phyloP scores from a whole-genome alignment of 768 basidiomycete genomes.

The Dioszegia hungarica region DNA sequence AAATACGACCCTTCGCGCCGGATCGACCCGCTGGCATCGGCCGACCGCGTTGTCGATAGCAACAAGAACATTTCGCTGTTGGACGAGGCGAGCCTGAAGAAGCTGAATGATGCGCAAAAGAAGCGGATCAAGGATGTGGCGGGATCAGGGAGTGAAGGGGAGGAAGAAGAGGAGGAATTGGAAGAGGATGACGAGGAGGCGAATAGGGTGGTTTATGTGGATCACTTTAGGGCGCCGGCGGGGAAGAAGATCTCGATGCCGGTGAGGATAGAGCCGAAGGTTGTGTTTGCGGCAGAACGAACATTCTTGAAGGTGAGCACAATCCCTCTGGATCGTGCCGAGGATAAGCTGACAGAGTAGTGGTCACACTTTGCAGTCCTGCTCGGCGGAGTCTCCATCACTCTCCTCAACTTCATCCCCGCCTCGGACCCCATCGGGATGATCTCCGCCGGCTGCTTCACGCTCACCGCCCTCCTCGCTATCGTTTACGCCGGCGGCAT shows the following conservation, averaged over 20 bases:
- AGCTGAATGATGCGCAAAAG: slow-evolving; percentile 42
- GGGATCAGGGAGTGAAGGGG: slow-evolving; percentile 31
- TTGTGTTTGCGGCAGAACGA: slow-evolving; percentile 87
- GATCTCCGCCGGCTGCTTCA: slow-evolving; percentile 82
- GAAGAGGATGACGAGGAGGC: slow-evolving; percentile 54
- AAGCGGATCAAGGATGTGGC: slow-evolving; percentile 1
- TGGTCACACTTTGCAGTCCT: slow-evolving; percentile 60
- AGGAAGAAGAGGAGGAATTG: slow-evolving; percentile 28
- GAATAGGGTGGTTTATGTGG: slow-evolving; percentile 48
- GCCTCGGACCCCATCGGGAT: slow-evolving; percentile 59
- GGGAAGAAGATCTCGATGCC: slow-evolving; percentile 90
- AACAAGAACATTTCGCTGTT: slow-evolving; percentile 61
- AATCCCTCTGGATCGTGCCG: not conserved
- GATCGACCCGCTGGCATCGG: slow-evolving; percentile 81
- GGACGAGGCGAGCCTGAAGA: slow-evolving; percentile 59
- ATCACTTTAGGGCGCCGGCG: slow-evolving; percentile 69
- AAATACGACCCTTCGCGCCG: slow-evolving; percentile 37
- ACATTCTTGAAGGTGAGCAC: slow-evolving; percentile 74
- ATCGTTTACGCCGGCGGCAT: slow-evolving; percentile 70
- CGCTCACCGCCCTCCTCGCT: slow-evolving; percentile 76
- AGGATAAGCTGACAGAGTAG: slow-evolving; percentile 9
- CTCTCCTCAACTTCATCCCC: slow-evolving; percentile 46
- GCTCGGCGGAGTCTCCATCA: slow-evolving; percentile 57
- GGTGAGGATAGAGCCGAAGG: slow-evolving; percentile 92
- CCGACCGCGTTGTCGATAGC: slow-evolving; percentile 75